Conservation (phyloP, 169 alveolate species). For the Babesia divergens region DNA sequence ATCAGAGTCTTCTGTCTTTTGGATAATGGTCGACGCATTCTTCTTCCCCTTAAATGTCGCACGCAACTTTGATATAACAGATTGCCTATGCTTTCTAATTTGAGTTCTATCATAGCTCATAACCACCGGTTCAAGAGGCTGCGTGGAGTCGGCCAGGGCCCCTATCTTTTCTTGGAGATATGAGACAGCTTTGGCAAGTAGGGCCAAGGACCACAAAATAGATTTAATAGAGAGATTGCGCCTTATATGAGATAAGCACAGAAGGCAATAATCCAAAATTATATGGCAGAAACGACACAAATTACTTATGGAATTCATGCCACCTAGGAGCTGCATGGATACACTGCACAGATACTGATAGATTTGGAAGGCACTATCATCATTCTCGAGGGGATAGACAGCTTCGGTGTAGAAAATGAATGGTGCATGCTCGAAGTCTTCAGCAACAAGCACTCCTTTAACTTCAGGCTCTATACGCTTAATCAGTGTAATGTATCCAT, state of each 20-base stretch:
- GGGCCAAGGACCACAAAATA: not conserved
- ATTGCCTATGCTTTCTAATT: too few species aligned
- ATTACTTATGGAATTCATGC: not conserved
- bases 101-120: too few species aligned
- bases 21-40: too few species aligned
- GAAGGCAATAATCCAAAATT: slow-evolving; percentile 6
- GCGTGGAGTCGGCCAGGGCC: not conserved
- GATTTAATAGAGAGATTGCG: not conserved
- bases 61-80: not conserved
- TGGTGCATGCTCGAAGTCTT: not conserved
- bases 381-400: not conserved
- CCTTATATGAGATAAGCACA: not conserved
- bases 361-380: not conserved
- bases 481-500: not conserved
- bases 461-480: not conserved
- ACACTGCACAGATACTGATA: slow-evolving; percentile 18
- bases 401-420: not conserved
- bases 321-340: not conserved
- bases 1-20: too few species aligned
- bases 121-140: too few species aligned
- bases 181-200: not conserved
- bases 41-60: not conserved
- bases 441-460: not conserved
- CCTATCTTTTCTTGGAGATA: not conserved
- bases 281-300: slow-evolving; percentile 1